Conservation (phyloP, 495 filamentous ascomycete species). For the Daldinia caldariorum region DNA sequence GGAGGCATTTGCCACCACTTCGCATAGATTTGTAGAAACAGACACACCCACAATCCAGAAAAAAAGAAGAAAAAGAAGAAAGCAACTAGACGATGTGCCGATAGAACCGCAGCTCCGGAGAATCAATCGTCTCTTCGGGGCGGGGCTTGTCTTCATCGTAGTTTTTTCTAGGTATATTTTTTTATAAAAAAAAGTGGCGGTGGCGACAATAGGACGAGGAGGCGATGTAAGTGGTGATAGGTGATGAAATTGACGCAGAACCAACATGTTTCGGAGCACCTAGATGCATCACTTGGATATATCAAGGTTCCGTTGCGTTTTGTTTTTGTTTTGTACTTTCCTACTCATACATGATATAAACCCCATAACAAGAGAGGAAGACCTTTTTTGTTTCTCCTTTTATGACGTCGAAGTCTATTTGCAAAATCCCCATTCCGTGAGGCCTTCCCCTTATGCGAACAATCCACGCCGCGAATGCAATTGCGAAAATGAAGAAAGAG, state of each 20-base stretch:
- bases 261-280: neutral
- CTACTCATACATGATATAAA: conserved; percentile 45
- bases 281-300: conserved; percentile 10
- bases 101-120: neutral
- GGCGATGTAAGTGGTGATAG: neutral
- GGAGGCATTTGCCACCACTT: neutral
- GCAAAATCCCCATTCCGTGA: conserved; percentile 39
- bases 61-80: neutral
- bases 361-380: conserved; percentile 9
- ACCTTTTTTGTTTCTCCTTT: conserved; percentile 45
- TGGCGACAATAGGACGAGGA: neutral
- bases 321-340: conserved; percentile 28
- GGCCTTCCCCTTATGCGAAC: conserved; percentile 44
- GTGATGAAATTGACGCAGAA: neutral
- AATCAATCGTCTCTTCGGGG: neutral
- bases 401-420: conserved; percentile 47
- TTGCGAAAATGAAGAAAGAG: conserved; percentile 42
- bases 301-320: conserved; percentile 23
- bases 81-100: neutral
- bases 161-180: neutral
- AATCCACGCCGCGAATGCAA: conserved; percentile 46
- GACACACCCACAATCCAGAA: neutral
- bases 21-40: neutral
- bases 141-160: neutral
- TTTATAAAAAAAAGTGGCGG: neutral